A percentile compares a stretch with the other conserved stretches of the same genome.
These are phyloP conservation scores for Solidago caesia DNA, from an alignment of 129 eudicot species.

Conservation along the genomic window DNA sequence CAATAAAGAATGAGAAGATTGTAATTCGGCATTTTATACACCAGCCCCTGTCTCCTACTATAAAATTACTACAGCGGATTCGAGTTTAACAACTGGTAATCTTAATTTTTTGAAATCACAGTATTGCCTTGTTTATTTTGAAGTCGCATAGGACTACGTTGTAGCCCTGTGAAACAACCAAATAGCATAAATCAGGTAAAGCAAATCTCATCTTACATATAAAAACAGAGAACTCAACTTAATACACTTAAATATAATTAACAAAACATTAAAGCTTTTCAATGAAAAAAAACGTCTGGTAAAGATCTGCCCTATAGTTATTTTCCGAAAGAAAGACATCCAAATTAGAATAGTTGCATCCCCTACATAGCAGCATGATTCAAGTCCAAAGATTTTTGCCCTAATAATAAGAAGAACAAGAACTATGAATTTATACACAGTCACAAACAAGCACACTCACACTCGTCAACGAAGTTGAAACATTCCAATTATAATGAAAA, in stretches of 20 bases:
- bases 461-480: neutral
- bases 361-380: conserved; percentile 5
- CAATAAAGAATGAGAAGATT: too few relatives aligned
- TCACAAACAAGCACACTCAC: neutral
- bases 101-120: neutral
- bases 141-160: conserved; percentile 20
- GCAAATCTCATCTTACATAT: neutral
- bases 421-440: neutral
- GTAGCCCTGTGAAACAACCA: conserved; percentile 35
- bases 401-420: neutral
- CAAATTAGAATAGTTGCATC: neutral
- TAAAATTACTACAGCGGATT: too few relatives aligned
- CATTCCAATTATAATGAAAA: too few relatives aligned
- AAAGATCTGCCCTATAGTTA: too few relatives aligned
- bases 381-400: neutral
- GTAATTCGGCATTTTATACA: too few relatives aligned
- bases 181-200: conserved; percentile 10
- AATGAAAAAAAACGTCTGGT: neutral
- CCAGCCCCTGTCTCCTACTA: too few relatives aligned
- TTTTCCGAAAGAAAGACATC: neutral
- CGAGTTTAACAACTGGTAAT: neutral
- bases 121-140: neutral
- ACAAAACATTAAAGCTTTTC: neutral
- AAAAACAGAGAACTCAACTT: neutral
- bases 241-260: neutral